phyloP scores from a whole-genome alignment of 2,329 filamentous ascomycete species.

The Thyridium curvatum region DNA sequence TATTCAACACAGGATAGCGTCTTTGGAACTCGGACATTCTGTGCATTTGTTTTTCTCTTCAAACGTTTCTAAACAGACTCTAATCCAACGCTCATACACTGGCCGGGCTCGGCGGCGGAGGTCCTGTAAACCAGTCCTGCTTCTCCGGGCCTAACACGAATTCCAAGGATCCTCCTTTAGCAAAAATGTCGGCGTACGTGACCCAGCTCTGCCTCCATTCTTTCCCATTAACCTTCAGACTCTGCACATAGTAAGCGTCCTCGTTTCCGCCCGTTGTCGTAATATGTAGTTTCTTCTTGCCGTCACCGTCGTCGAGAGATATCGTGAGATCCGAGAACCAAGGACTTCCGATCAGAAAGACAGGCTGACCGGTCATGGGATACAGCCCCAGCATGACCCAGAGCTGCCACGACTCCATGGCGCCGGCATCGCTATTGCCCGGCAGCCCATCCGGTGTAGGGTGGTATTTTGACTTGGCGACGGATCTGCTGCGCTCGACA shows the following conservation, averaged over 20 bases:
- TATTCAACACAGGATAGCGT: too few species aligned
- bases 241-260: constrained; percentile 56
- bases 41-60: too few species aligned
- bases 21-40: too few species aligned
- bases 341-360: constrained; percentile 58
- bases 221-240: constrained; percentile 57
- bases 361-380: constrained; percentile 62
- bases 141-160: constrained; percentile 53
- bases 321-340: constrained; percentile 58
- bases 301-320: constrained; percentile 35
- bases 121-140: constrained; percentile 51
- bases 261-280: constrained; percentile 43
- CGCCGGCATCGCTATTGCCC: constrained; percentile 65
- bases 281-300: constrained; percentile 46
- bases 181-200: constrained; percentile 60
- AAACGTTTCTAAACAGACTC: too few species aligned
- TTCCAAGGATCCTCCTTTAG: constrained; percentile 54
- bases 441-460: constrained; percentile 51
- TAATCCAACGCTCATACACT: too few species aligned
- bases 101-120: constrained; percentile 49
- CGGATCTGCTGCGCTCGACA: constrained; percentile 49
- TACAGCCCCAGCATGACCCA: constrained; percentile 67
- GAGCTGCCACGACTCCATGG: constrained; percentile 65
- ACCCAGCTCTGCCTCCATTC: constrained; percentile 60
- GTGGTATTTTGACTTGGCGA: constrained; percentile 55